Evolutionary conservation across 1,284 basidiomycete species (phyloP), one percentile per base, ranked within the genome.

Genomic region (Cutaneotrichosporon sp.): DNA sequence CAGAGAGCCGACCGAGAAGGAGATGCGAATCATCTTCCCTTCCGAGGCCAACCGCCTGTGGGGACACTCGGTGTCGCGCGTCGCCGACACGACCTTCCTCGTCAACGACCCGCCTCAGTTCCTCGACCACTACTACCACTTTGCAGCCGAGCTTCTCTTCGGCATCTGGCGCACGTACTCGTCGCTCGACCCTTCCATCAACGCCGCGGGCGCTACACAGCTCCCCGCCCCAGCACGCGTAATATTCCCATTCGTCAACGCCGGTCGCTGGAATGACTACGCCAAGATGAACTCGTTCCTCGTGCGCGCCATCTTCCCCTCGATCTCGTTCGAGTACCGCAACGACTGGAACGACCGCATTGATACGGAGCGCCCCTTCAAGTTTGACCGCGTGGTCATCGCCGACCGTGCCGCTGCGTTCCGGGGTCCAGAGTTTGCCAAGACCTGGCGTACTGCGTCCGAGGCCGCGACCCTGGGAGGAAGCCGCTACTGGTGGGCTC

Each of bases 161-260:
- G 91, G 92, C 49, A 85, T 93, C 67, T 94, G 91, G 91, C 84
- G 91, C 24, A 87, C 91, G 0, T 94, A 93, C 73, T 85, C 90
- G 34, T 87, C 89, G 1, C 82, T 93, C 18, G 91, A 92, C 75
- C 84, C 85, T 1, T 80, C 80, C 25, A 91, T 92, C 64, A 78
- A 86, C 11, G 68, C 84, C 0, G 80, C 83, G 42, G 91, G 90
- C 22, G 83, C 84, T 2, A 80, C 82, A 0, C 72, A 75, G 59
- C 86, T 95, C 22, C 89, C 89, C 0, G 82, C 88, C 0, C 85
- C 89, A 0, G 84, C 87, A 1, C 87, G 89, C 9, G 80, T 93
- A 67, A 79, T 92, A 67, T 91, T 93, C 78, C 83, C 86, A 45
- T 87, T 88, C 67, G 79, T 89, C 20, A 86, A 88, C 59, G 85